Percentiles rank a stretch among this genome's conserved stretches.
phyloP scores from a whole-genome alignment of 352 stramenopile genomes.

The Phytophthora idaei region DNA sequence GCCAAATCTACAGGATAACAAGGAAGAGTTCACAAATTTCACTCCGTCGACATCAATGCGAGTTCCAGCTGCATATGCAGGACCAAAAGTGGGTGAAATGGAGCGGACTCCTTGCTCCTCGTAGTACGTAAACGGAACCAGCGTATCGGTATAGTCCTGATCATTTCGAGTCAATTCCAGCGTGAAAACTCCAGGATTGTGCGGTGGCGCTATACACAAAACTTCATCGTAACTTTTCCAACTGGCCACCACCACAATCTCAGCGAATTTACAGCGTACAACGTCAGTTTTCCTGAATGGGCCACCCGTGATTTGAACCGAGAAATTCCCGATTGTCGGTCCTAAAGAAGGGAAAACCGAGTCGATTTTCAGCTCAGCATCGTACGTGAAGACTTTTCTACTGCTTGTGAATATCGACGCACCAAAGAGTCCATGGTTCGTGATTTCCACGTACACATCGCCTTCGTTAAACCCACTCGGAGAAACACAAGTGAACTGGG shows the following conservation, averaged over 20 bases:
- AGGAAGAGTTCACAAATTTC: constrained; percentile 89
- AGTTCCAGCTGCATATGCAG: constrained; percentile 83
- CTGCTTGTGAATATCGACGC: constrained; percentile 49
- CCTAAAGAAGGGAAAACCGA: constrained; percentile 83
- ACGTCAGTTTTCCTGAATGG: constrained; percentile 76
- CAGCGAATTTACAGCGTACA: constrained; percentile 89
- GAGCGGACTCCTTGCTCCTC: constrained; percentile 65
- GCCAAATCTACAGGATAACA: constrained; percentile 90
- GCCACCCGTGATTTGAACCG: constrained; percentile 82
- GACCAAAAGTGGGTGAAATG: constrained; percentile 90
- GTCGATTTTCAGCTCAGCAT: constrained; percentile 63
- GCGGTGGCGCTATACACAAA: constrained; percentile 71
- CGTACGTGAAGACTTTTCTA: constrained; percentile 80
- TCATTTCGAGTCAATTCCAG: constrained; percentile 92
- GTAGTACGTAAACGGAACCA: constrained; percentile 86
- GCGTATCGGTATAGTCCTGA: constrained; percentile 88
- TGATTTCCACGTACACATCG: constrained; percentile 65
- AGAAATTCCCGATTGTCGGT: constrained; percentile 86
- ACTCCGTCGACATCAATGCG: constrained; percentile 83
- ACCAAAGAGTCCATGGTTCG: constrained; percentile 60
- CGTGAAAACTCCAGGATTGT: constrained; percentile 68
- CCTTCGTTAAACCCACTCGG: constrained; percentile 44
- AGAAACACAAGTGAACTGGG: constrained; percentile 72
- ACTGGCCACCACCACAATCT: constrained; percentile 60
- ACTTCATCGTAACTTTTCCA: constrained; percentile 80